Percentiles rank a stretch among this genome's conserved stretches.
phyloP scores from a whole-genome alignment of 768 basidiomycete species.

The Trametes sanguinea region DNA sequence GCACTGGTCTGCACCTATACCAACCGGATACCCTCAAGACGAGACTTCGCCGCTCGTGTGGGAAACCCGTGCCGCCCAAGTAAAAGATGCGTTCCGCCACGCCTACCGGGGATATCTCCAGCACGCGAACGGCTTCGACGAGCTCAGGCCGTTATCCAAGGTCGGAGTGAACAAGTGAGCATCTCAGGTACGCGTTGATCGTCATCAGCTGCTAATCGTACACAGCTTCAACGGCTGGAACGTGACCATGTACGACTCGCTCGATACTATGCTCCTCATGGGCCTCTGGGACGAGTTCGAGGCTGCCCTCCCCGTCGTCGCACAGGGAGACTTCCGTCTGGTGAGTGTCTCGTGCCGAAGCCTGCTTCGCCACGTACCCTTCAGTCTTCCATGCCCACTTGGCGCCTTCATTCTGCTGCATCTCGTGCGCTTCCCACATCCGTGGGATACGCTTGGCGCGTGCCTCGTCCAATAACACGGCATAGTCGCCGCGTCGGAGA shows the following conservation, averaged over 20 bases:
- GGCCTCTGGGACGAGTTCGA: constrained; percentile 67
- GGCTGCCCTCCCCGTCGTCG: constrained; percentile 58
- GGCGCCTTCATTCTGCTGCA: background rate
- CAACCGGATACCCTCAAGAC: background rate
- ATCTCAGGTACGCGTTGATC: background rate
- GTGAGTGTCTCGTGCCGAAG: constrained; percentile 34
- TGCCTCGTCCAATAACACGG: background rate
- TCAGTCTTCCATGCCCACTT: background rate
- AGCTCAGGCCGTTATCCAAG: constrained; percentile 57
- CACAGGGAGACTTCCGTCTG: constrained; percentile 48
- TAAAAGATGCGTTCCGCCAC: constrained; percentile 64
- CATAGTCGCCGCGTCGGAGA: background rate
- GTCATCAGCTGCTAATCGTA: background rate
- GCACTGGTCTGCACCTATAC: background rate
- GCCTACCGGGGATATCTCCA: constrained; percentile 68
- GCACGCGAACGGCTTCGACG: constrained; percentile 64
- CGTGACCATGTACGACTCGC: constrained; percentile 73
- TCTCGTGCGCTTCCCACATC: background rate
- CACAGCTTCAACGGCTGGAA: constrained; percentile 79
- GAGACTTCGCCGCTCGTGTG: constrained; percentile 41
- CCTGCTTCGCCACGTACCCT: background rate
- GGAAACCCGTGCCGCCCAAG: constrained; percentile 53
- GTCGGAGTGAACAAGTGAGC: constrained; percentile 50
- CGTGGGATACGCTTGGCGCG: constrained; percentile 3
- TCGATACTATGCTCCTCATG: constrained; percentile 86